Base-by-base conservation (phyloP, 495 filamentous ascomycete genomes). In the Pyrenopolyporus hunteri region DNA sequence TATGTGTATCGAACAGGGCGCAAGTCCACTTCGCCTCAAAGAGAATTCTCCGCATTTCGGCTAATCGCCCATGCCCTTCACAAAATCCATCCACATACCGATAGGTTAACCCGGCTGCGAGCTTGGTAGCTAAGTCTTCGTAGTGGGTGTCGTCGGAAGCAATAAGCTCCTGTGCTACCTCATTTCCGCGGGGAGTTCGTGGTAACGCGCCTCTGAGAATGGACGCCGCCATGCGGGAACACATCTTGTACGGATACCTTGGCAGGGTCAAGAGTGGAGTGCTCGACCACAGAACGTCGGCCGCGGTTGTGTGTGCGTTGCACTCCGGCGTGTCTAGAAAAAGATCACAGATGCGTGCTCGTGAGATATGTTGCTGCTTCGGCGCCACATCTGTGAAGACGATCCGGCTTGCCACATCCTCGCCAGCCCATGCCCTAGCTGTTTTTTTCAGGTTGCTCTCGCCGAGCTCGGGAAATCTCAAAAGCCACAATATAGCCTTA, bases 221-320 rank as follows among this genome's bases (percentile, higher is more conserved):
- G 10, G 90, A 93, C 31, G 93, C 93, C 16, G 94, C 94, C 89
- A 98, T 98, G 45, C 95, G 87, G 35, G 91, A 95, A 74, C 95
- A 98, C 94, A 99, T 99, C 78, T 99, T 99, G 73, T 97, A 96
- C 49, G 86, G 82, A 74, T 97, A 94, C 25, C 93, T 84, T n/a
- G 93, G 92, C n/a, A 93, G 80, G 0, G 94, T 99, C 49, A 98
- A 78, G 46, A 99, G 80, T 28, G 94, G 94, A 4, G 95, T 99
- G 47, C 91, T 92, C 39, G 89, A 93, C 94, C 94, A 99, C 16
- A 98, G 80, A 6, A 98, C 88, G 68, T 99, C 94, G 4, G 94
- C 96, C 6, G 94, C 93, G 0, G 94, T 99, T 14, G 95, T 99
- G 75, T 99, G 94, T 4, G 92, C 94, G 71, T 98, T 98, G 77